Percentiles rank a stretch among this genome's conserved stretches.
Evolutionary conservation across 164 flowering plant species (phyloP).

Genomic region (Piper longum): DNA sequence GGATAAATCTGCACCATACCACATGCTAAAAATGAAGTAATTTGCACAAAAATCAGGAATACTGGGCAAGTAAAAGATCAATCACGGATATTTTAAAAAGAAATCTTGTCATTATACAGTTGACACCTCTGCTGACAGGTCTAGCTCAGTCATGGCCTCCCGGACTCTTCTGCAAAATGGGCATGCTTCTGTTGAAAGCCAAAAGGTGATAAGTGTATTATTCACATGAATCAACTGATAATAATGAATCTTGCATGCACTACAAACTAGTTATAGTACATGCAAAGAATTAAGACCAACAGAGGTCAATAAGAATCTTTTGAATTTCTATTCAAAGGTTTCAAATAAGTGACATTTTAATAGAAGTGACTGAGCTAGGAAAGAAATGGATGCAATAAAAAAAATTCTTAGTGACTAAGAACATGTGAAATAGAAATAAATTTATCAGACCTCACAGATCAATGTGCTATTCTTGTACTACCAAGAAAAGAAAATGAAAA

Average conservation of each 20-base stretch:
- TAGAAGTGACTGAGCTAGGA: neutral
- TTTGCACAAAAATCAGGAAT: neutral
- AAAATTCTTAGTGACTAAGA: no score
- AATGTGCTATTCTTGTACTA: neutral
- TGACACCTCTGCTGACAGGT: slow-evolving; percentile 58
- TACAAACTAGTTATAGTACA: neutral
- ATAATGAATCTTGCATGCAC: neutral
- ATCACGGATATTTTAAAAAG: neutral
- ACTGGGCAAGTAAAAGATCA: neutral
- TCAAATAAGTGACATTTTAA: neutral
- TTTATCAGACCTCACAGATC: neutral
- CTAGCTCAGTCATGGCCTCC: slow-evolving; percentile 73
- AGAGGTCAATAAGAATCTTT: neutral
- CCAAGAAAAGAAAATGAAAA: neutral
- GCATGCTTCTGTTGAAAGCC: slow-evolving; percentile 64
- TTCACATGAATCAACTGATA: slow-evolving; percentile 3
- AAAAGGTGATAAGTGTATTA: slow-evolving; percentile 11
- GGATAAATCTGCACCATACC: slow-evolving; percentile 49
- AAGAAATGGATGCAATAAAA: no score
- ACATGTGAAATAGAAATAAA: neutral
- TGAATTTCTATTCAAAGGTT: neutral
- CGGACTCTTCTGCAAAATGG: slow-evolving; percentile 83
- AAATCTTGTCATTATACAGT: neutral
- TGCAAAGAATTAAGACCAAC: neutral
- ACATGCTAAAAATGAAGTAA: slow-evolving; percentile 1